These are phyloP conservation scores for Glomus cerebriforme DNA, from an alignment of 192 early-diverging fungal species.

Conservation along the genomic window DNA sequence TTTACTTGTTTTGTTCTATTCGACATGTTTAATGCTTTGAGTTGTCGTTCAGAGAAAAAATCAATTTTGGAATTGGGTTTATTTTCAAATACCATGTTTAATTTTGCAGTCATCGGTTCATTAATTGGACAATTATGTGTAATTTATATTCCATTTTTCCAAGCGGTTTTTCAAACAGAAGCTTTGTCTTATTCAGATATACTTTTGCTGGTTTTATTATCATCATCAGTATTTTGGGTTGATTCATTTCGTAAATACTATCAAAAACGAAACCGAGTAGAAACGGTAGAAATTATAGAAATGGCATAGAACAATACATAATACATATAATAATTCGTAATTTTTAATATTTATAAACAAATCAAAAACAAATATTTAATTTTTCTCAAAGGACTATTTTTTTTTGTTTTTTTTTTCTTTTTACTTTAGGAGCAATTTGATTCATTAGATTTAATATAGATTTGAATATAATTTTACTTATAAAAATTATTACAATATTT, in stretches of 20 bases:
- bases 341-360: too few relatives aligned
- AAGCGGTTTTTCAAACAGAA: constrained; percentile 92
- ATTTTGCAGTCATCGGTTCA: constrained; percentile 77
- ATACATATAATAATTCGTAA: too few relatives aligned
- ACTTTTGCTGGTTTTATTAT: constrained; percentile 64
- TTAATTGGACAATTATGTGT: constrained; percentile 85
- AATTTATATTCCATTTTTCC: constrained; percentile 88
- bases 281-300: background rate
- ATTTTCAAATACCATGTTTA: constrained; percentile 88
- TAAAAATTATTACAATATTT: too few relatives aligned
- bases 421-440: too few relatives aligned
- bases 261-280: background rate
- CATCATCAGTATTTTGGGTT: constrained; percentile 80
- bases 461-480: too few relatives aligned
- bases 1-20: constrained; percentile 97
- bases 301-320: background rate
- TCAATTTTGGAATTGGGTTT: constrained; percentile 82
- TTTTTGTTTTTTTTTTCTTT: too few relatives aligned
- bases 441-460: too few relatives aligned
- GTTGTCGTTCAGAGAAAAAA: constrained; percentile 84
- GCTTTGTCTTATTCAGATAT: constrained; percentile 77
- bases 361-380: too few relatives aligned
- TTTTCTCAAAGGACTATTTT: too few relatives aligned
- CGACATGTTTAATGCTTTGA: constrained; percentile 93
- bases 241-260: constrained; percentile 80